phyloP scores from a whole-genome alignment of 2,329 filamentous ascomycete genomes.

The Colletotrichum sp. region DNA sequence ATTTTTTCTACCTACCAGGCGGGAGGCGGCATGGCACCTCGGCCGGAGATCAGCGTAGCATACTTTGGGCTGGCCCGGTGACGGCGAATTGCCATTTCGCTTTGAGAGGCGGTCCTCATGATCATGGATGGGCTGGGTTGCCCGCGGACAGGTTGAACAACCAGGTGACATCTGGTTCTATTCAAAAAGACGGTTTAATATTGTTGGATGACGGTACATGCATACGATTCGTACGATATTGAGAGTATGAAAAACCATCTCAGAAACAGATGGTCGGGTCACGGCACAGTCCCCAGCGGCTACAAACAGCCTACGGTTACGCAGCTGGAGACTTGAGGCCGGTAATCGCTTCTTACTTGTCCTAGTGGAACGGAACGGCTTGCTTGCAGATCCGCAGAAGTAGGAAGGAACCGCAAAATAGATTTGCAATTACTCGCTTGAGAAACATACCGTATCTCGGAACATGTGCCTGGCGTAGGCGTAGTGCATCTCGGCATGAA shows the following conservation, averaged over 20 bases:
- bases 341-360: background rate
- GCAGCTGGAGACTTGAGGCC: background rate
- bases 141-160: background rate
- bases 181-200: background rate
- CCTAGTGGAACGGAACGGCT: background rate
- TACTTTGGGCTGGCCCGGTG: background rate
- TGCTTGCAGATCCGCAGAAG: background rate
- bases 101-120: background rate
- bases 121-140: background rate
- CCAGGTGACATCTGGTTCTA: background rate
- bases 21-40: background rate
- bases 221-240: conserved; percentile 22
- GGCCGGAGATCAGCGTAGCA: background rate
- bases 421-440: background rate
- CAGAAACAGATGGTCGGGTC: background rate
- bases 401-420: background rate
- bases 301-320: background rate
- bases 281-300: background rate
- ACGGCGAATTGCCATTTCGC: background rate
- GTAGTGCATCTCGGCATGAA: background rate
- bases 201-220: conserved; percentile 22
- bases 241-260: background rate
- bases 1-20: conserved; percentile 1
- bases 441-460: background rate
- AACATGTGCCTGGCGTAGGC: background rate